Conservation (phyloP, 805 yeast species). For the Kuraishia molischiana region DNA sequence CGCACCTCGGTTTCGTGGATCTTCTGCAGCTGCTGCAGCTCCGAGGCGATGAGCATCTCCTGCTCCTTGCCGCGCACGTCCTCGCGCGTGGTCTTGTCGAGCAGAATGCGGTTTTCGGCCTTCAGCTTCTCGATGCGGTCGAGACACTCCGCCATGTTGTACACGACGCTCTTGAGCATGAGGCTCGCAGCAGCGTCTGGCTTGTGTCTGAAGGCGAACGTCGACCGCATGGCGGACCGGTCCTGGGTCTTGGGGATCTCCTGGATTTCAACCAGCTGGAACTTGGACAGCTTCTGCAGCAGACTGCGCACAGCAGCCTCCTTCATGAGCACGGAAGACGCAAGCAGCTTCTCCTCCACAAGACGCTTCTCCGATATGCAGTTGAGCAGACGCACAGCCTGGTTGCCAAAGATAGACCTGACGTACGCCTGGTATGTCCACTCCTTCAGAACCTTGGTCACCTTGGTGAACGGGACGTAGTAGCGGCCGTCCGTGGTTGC, state of each 20-base stretch:
- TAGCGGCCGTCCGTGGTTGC: conserved; percentile 47
- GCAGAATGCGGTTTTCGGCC: conserved; percentile 49
- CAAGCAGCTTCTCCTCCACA: conserved; percentile 77
- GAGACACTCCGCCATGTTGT: conserved; percentile 42
- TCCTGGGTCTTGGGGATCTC: conserved; percentile 91
- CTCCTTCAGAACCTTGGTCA: conserved; percentile 36
- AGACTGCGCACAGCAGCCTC: conserved; percentile 70
- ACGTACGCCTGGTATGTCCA: conserved; percentile 46
- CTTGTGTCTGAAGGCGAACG: conserved; percentile 69
- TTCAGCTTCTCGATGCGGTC: conserved; percentile 42
- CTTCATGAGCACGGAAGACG: conserved; percentile 65
- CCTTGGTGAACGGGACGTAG: conserved; percentile 50
- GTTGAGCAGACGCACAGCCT: conserved; percentile 65
- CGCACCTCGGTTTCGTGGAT: conserved; percentile 49
- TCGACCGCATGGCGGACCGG: conserved; percentile 83
- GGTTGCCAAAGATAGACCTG: conserved; percentile 52
- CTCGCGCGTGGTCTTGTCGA: conserved; percentile 78
- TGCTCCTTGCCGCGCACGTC: conserved; percentile 82
- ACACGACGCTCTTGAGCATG: conserved; percentile 32
- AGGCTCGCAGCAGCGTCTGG: conserved; percentile 22
- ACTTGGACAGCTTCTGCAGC: conserved; percentile 52
- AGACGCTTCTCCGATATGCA: conserved; percentile 62
- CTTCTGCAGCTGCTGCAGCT: conserved; percentile 57
- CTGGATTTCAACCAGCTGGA: conserved; percentile 76
- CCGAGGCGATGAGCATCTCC: conserved; percentile 64